Conservation (phyloP, 1,284 basidiomycete species). For the Leccinum solheimii region DNA sequence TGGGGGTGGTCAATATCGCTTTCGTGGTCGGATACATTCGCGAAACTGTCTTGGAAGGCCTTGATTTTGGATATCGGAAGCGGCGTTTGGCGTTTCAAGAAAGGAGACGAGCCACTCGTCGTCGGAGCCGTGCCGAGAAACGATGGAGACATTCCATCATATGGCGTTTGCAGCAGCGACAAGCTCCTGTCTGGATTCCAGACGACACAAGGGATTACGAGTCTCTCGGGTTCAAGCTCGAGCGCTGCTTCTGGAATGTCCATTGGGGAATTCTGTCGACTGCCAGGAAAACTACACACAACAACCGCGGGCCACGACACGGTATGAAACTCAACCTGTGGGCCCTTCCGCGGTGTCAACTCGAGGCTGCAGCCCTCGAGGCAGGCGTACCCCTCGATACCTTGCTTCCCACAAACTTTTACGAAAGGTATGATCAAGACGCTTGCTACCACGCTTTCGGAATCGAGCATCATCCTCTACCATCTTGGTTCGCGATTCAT, state of each 20-base stretch:
- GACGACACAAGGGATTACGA: conserved; percentile 6
- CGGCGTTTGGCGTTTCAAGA: conserved; percentile 46
- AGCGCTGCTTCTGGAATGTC: conserved; percentile 9
- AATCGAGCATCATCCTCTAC: conserved; percentile 1
- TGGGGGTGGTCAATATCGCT: conserved; percentile 65
- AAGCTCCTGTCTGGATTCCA: conserved; percentile 52
- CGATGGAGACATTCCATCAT: conserved; percentile 61
- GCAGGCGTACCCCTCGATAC: conserved; percentile 57
- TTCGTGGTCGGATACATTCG: conserved; percentile 66
- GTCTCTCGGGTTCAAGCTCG: conserved; percentile 17
- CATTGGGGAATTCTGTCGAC: conserved; percentile 6
- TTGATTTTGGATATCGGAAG: conserved; percentile 60
- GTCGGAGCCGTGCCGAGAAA: conserved; percentile 41
- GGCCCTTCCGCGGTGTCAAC: conserved; percentile 49
- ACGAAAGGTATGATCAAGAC: conserved; percentile 17
- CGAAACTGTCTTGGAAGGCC: conserved; percentile 70
- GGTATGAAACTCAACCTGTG: conserved; percentile 61
- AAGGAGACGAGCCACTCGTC: conserved; percentile 40
- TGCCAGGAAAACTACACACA: conserved; percentile 14
- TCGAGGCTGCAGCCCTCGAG: conserved; percentile 62
- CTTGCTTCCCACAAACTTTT: conserved; percentile 45
- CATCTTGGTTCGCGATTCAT: conserved; percentile 23
- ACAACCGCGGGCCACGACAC: conserved; percentile 30
- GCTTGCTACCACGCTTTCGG: background rate
- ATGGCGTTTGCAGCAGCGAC: conserved; percentile 53